Evolutionary conservation across 129 eudicot genomes (phyloP).

Genomic region (Tagetes erecta): DNA sequence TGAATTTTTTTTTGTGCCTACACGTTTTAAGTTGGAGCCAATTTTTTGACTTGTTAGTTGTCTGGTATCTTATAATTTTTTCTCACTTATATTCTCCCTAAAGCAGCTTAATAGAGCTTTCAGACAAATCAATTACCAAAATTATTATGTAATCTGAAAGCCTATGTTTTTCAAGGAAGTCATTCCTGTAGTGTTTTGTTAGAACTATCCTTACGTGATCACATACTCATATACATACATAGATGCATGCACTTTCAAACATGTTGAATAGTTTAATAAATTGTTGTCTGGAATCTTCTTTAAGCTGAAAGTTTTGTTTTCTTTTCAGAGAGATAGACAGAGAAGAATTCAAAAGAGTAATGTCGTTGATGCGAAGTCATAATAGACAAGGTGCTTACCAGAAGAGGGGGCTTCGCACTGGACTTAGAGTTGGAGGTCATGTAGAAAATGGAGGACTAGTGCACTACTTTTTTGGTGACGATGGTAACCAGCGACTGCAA

Average conservation of each 20-base stretch:
- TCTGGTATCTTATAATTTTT: too few species aligned
- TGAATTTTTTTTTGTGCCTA: too few species aligned
- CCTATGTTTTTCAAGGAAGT: too few species aligned
- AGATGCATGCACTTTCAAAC: not conserved
- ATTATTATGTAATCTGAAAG: too few species aligned
- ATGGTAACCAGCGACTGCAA: conserved; percentile 51
- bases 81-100: too few species aligned
- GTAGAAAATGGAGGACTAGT: conserved; percentile 75
- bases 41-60: too few species aligned
- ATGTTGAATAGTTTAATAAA: not conserved
- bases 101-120: too few species aligned
- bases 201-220: not conserved
- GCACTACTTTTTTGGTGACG: conserved; percentile 75
- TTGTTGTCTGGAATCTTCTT: not conserved
- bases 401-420: conserved; percentile 63
- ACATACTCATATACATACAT: not conserved
- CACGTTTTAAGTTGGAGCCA: too few species aligned
- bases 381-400: conserved; percentile 77
- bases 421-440: conserved; percentile 44
- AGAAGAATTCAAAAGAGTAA: conserved; percentile 79
- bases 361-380: conserved; percentile 77
- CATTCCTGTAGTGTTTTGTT: too few species aligned
- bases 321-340: conserved; percentile 60
- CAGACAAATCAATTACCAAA: too few species aligned
- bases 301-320: not conserved